Evolutionary conservation across 176 grass and related monocot species (phyloP).

Genomic region (Bonia amplexicaulis): DNA sequence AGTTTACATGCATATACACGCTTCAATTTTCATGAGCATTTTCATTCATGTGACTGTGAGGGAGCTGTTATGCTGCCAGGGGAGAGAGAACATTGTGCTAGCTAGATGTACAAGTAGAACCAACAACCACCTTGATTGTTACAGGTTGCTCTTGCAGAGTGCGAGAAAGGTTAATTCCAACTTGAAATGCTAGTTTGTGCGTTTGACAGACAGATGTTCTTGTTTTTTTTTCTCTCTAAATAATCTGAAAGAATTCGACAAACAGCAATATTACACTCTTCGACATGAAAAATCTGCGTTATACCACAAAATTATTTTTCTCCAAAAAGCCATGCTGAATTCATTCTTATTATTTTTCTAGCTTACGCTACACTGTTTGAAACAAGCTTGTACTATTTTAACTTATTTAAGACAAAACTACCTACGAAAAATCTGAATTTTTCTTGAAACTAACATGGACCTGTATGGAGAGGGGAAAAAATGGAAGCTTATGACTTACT

Average conservation of each 20-base stretch:
- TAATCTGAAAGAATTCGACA: not conserved
- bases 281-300: not conserved
- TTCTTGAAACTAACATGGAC: not conserved
- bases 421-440: not conserved
- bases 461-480: not conserved
- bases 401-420: not conserved
- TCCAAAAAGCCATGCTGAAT: not conserved
- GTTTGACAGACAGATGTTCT: not conserved
- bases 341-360: not conserved
- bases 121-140: too few relatives aligned
- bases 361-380: not conserved
- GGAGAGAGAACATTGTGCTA: not conserved
- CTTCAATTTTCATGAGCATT: not conserved
- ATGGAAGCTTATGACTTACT: conserved; percentile 53
- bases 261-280: not conserved
- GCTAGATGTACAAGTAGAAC: not conserved
- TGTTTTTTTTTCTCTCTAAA: not conserved
- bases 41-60: not conserved
- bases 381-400: not conserved
- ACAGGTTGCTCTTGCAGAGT: too few relatives aligned
- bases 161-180: not conserved
- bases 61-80: not conserved
- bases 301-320: not conserved
- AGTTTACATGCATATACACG: not conserved
- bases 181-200: not conserved